Evolutionary conservation across 176 grass and related monocot genomes (phyloP).

Genomic region (Avena insularis): DNA sequence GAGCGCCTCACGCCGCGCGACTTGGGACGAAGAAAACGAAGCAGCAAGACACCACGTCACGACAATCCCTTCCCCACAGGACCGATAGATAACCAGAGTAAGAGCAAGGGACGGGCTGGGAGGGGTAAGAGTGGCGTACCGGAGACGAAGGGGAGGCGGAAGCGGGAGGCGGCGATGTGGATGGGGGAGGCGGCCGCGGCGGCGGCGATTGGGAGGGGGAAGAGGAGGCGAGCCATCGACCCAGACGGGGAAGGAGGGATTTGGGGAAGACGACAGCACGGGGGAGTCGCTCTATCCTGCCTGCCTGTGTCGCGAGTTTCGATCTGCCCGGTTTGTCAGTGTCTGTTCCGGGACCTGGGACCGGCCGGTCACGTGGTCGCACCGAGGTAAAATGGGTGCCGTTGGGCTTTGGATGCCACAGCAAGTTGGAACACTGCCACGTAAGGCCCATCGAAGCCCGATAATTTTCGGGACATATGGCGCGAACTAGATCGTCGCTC

Average conservation of each 20-base stretch:
- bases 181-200: constrained; percentile 23
- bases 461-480: neutral
- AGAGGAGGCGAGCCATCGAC: constrained; percentile 54
- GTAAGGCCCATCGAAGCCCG: too few species aligned
- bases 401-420: too few species aligned
- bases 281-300: constrained; percentile 10
- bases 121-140: constrained; percentile 6
- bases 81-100: neutral
- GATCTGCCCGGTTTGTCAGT: neutral
- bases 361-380: neutral
- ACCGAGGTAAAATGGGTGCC: neutral
- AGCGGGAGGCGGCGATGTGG: constrained; percentile 32
- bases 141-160: constrained; percentile 31
- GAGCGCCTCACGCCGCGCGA: constrained; percentile 48
- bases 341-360: neutral
- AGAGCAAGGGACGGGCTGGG: neutral
- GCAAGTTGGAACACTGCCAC: too few species aligned
- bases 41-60: constrained; percentile 29
- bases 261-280: constrained; percentile 20
- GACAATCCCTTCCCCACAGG: neutral
- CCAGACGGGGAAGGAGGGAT: constrained; percentile 21
- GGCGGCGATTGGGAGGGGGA: constrained; percentile 47
- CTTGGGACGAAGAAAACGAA: constrained; percentile 50
- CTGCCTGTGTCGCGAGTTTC: neutral
- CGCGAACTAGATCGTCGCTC: neutral